These are phyloP conservation scores for Dryas alaskensis DNA, from an alignment of 306 rosid genomes.

Conservation along the genomic window DNA sequence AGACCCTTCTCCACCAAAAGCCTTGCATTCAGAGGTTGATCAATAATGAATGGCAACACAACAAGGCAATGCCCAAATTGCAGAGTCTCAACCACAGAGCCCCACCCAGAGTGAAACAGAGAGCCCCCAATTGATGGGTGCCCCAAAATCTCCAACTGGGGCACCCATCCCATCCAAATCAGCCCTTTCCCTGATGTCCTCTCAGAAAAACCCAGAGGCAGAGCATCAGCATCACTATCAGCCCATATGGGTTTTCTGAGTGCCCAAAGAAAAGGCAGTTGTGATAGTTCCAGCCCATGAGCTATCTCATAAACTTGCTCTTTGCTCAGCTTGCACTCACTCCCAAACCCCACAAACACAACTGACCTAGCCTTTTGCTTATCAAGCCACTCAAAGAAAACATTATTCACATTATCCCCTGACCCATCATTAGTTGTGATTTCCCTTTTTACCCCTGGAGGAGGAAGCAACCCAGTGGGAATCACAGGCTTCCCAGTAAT, in stretches of 20 bases:
- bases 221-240: slow-evolving; percentile 18
- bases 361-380: slow-evolving; percentile 33
- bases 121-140: slow-evolving; percentile 47
- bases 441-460: not conserved
- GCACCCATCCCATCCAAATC: slow-evolving; percentile 34
- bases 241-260: slow-evolving; percentile 36
- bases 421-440: not conserved
- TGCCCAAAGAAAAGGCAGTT: slow-evolving; percentile 43
- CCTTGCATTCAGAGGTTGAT: slow-evolving; percentile 46
- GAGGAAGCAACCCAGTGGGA: slow-evolving; percentile 41
- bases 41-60: slow-evolving; percentile 33
- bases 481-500: slow-evolving; percentile 31
- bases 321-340: slow-evolving; percentile 38
- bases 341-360: slow-evolving; percentile 47
- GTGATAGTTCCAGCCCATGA: slow-evolving; percentile 39
- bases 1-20: slow-evolving; percentile 38
- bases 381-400: slow-evolving; percentile 44
- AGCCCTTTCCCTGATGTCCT: slow-evolving; percentile 29
- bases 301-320: slow-evolving; percentile 46
- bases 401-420: not conserved
- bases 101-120: slow-evolving; percentile 47
- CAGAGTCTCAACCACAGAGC: slow-evolving; percentile 40
- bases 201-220: slow-evolving; percentile 31
- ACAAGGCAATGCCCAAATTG: slow-evolving; percentile 42
- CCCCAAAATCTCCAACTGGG: slow-evolving; percentile 37